Evolutionary conservation across 192 early-diverging fungal genomes (phyloP).

Genomic region (Pecoramyces ruminantium): DNA sequence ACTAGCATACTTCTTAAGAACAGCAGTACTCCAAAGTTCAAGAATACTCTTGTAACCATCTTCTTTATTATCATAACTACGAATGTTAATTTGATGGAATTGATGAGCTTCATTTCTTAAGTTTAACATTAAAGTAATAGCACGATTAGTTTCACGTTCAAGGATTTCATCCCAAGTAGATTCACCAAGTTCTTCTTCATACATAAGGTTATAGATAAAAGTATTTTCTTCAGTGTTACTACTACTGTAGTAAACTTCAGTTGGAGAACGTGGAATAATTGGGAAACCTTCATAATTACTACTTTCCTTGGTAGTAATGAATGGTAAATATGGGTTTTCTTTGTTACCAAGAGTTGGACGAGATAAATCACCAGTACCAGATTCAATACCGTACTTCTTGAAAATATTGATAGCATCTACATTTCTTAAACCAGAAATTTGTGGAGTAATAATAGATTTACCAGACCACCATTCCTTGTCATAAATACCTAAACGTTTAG

Average conservation of each 20-base stretch:
- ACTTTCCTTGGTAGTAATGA: not conserved
- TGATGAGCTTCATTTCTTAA: not conserved
- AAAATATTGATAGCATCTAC: not conserved
- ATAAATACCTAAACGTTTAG: not conserved
- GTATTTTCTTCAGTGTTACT: not conserved
- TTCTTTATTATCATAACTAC: not conserved
- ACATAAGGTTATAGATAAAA: not conserved
- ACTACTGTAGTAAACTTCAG: not conserved
- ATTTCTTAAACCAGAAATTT: slow-evolving; percentile 2
- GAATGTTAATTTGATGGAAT: not conserved
- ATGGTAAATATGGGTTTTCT: not conserved
- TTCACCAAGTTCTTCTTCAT: not conserved
- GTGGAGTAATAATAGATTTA: slow-evolving; percentile 1
- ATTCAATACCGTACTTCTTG: not conserved
- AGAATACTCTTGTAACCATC: not conserved
- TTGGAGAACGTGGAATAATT: not conserved
- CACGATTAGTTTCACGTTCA: not conserved
- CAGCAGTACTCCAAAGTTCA: not conserved
- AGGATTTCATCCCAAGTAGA: not conserved
- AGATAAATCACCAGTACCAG: slow-evolving; percentile 2
- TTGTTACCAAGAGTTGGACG: not conserved
- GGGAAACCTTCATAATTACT: not conserved
- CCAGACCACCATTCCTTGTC: not conserved
- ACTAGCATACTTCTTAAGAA: not conserved
- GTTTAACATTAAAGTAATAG: not conserved